Conservation (phyloP, 352 stramenopile genomes). For the Aphanomyces stellatus region DNA sequence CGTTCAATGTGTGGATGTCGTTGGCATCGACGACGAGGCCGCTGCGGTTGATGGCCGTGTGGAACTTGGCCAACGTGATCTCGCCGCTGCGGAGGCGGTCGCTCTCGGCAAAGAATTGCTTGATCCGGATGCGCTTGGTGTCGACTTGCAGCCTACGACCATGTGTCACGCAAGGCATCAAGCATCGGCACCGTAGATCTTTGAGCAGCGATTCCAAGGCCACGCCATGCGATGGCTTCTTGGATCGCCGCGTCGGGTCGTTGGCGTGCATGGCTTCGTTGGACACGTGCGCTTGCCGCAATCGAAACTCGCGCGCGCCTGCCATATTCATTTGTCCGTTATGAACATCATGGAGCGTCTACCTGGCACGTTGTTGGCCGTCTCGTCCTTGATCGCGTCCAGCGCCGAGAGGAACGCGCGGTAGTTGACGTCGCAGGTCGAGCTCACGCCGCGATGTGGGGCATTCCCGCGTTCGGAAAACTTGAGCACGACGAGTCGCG, state of each 20-base stretch:
- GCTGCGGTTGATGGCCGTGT: slow-evolving; percentile 75
- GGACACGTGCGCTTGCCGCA: neutral
- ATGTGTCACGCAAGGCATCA: neutral
- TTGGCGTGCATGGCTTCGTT: neutral
- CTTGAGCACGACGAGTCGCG: slow-evolving; percentile 56
- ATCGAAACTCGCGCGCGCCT: slow-evolving; percentile 9
- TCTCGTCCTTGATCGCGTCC: slow-evolving; percentile 30
- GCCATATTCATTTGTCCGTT: neutral
- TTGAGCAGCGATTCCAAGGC: slow-evolving; percentile 34
- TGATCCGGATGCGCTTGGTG: slow-evolving; percentile 61
- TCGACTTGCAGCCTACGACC: slow-evolving; percentile 36
- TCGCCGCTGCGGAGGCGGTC: slow-evolving; percentile 73
- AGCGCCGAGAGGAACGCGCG: slow-evolving; percentile 66
- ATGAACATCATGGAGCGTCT: neutral
- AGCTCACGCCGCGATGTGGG: slow-evolving; percentile 41
- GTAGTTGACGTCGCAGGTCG: slow-evolving; percentile 78
- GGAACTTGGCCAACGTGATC: slow-evolving; percentile 78
- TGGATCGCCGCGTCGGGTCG: neutral
- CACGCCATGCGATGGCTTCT: neutral
- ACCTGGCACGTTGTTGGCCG: slow-evolving; percentile 20
- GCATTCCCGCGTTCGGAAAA: slow-evolving; percentile 52
- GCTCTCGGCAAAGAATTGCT: slow-evolving; percentile 72
- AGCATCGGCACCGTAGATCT: slow-evolving; percentile 35
- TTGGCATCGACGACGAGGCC: slow-evolving; percentile 53
- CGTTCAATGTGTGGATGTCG: slow-evolving; percentile 54